phyloP scores from a whole-genome alignment of 148 eudicot species.

The Rhododendron vialii region DNA sequence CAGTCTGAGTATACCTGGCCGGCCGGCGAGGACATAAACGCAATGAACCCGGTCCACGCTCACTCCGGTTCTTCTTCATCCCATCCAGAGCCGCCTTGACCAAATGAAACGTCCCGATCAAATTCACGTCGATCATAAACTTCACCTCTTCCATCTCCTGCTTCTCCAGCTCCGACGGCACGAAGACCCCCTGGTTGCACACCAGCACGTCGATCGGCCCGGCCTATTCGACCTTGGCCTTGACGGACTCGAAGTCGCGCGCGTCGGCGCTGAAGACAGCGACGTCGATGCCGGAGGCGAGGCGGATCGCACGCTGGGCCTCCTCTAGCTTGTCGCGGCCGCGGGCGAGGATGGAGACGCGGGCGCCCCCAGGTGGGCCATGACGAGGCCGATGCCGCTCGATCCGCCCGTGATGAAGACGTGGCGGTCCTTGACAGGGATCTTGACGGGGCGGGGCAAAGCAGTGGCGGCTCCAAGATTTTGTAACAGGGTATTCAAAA shows the following conservation, averaged over 20 bases:
- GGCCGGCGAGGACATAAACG: conserved; percentile 7
- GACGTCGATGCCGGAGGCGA: conserved; percentile 73
- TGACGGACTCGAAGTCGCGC: conserved; percentile 53
- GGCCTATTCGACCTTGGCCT: conserved; percentile 46
- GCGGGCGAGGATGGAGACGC: conserved; percentile 77
- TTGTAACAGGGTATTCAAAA: no score
- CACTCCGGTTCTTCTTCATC: conserved; percentile 4
- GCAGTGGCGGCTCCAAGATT: no score
- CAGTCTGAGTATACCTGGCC: conserved; percentile 11
- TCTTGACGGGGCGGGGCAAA: conserved; percentile 42
- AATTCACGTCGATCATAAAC: conserved; percentile 83
- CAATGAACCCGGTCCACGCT: conserved; percentile 40
- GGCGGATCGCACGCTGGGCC: conserved; percentile 52
- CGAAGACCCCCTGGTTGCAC: conserved; percentile 78
- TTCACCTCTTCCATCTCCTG: conserved; percentile 57
- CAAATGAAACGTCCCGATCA: conserved; percentile 36
- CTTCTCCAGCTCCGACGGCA: conserved; percentile 44
- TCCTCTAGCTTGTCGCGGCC: conserved; percentile 40
- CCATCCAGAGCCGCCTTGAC: conserved; percentile 5
- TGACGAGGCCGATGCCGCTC: conserved; percentile 90
- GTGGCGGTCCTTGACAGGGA: conserved; percentile 84
- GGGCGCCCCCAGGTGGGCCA: conserved; percentile 70
- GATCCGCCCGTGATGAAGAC: conserved; percentile 96
- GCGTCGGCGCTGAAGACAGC: conserved; percentile 63
- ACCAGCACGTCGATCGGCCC: conserved; percentile 72